Evolutionary conservation across 371 early-diverging fungal genomes (phyloP).

Genomic region (Zychaea mexicana): DNA sequence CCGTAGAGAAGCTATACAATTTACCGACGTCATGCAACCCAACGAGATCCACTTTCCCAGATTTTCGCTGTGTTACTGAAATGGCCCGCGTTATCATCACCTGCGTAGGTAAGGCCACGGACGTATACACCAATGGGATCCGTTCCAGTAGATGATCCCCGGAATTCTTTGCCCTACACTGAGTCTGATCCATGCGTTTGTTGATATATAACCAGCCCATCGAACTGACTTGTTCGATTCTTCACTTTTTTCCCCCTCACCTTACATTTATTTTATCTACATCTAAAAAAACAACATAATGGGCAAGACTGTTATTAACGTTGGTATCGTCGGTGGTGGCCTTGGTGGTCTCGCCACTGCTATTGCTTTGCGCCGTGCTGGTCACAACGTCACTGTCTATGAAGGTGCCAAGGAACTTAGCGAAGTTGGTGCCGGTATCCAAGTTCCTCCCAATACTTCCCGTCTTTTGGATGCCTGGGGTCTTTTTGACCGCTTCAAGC

Average conservation of each 20-base stretch:
- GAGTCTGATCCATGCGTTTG: background rate
- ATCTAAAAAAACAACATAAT: background rate
- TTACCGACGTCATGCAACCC: no score
- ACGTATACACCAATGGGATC: slow-evolving; percentile 14
- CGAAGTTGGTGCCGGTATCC: slow-evolving; percentile 36
- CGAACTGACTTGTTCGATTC: background rate
- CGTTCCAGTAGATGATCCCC: slow-evolving; percentile 1
- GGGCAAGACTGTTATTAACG: slow-evolving; percentile 7
- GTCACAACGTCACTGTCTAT: slow-evolving; percentile 26
- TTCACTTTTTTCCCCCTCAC: background rate
- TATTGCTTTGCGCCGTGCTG: slow-evolving; percentile 24
- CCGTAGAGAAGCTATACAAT: no score
- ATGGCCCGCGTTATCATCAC: no score
- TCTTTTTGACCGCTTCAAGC: slow-evolving; percentile 20
- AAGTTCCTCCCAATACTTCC: slow-evolving; percentile 31
- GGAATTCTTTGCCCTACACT: slow-evolving; percentile 8
- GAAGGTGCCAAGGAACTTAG: slow-evolving; percentile 24
- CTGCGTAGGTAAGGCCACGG: no score
- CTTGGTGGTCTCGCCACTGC: slow-evolving; percentile 33
- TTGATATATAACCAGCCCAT: background rate
- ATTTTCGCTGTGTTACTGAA: no score
- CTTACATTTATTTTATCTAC: background rate
- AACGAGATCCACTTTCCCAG: background rate
- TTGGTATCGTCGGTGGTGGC: slow-evolving; percentile 27
- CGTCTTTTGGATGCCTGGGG: slow-evolving; percentile 25